Percentiles rank a stretch among this genome's conserved stretches.
phyloP scores from a whole-genome alignment of 306 rosid genomes.

The Quercus alba region DNA sequence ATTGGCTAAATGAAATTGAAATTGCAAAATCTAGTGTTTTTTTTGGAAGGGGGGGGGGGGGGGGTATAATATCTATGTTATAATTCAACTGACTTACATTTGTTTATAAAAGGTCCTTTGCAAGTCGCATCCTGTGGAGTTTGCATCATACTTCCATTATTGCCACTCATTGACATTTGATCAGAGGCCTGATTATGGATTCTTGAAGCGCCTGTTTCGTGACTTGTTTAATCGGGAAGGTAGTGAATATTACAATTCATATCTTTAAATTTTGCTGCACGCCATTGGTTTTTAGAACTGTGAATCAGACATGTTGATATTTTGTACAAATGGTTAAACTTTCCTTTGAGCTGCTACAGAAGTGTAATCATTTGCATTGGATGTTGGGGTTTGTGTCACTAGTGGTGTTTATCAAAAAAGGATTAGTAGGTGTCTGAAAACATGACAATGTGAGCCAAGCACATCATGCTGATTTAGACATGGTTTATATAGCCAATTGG shows the following conservation, averaged over 20 bases:
- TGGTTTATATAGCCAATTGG: background rate
- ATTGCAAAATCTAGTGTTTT: too few relatives aligned
- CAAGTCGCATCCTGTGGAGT: slow-evolving; percentile 62
- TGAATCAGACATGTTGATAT: slow-evolving; percentile 9
- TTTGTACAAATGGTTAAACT: slow-evolving; percentile 12
- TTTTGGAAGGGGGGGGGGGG: too few relatives aligned
- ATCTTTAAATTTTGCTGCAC: slow-evolving; percentile 11
- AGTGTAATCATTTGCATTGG: slow-evolving; percentile 1
- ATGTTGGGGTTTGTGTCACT: background rate
- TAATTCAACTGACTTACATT: slow-evolving; percentile 21
- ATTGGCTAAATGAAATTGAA: background rate
- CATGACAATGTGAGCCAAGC: background rate
- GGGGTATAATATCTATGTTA: background rate
- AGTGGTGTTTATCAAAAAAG: background rate
- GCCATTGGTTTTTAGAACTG: slow-evolving; percentile 7
- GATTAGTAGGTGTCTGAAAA: background rate
- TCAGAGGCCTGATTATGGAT: slow-evolving; percentile 71
- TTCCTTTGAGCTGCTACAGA: slow-evolving; percentile 2
- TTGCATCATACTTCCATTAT: slow-evolving; percentile 65
- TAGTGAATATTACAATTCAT: slow-evolving; percentile 15
- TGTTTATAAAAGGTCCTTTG: slow-evolving; percentile 51
- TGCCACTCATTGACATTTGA: slow-evolving; percentile 73
- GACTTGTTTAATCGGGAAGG: slow-evolving; percentile 65
- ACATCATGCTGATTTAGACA: background rate
- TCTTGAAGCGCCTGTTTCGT: slow-evolving; percentile 60